phyloP scores from a whole-genome alignment of 2,329 filamentous ascomycete genomes.

The Epichloe uncinata region DNA sequence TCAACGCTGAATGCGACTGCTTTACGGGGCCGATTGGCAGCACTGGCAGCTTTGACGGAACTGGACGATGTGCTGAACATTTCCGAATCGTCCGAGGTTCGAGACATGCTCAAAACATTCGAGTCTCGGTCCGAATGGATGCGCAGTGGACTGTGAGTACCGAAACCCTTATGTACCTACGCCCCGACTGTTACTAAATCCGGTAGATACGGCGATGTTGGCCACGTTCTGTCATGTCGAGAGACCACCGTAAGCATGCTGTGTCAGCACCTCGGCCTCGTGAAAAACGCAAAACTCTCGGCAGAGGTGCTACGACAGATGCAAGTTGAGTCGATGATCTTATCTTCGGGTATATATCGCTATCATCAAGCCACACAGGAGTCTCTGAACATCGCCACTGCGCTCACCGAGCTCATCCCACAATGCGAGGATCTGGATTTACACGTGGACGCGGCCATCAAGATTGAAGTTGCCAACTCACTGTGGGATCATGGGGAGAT shows the following conservation, averaged over 20 bases:
- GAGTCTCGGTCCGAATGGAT: conserved; percentile 62
- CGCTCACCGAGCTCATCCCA: conserved; percentile 63
- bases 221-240: conserved; percentile 67
- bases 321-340: conserved; percentile 64
- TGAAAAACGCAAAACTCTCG: conserved; percentile 46
- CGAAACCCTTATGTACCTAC: not conserved
- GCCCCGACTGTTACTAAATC: conserved; percentile 7
- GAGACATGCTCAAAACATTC: conserved; percentile 49
- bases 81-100: conserved; percentile 43
- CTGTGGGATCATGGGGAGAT: conserved; percentile 92
- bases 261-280: conserved; percentile 53
- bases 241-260: conserved; percentile 73
- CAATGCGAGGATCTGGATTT: conserved; percentile 59
- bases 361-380: conserved; percentile 75
- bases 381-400: conserved; percentile 72
- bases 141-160: conserved; percentile 58
- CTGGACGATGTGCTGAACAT: conserved; percentile 64
- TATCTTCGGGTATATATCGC: conserved; percentile 62
- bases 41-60: conserved; percentile 64
- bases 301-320: conserved; percentile 51
- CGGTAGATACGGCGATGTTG: conserved; percentile 59
- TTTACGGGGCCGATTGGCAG: conserved; percentile 42
- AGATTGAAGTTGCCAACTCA: conserved; percentile 75
- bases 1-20: conserved; percentile 35
- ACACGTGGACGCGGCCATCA: conserved; percentile 61